Evolutionary conservation across 1,284 basidiomycete species (phyloP), one percentile per base, ranked within the genome.

Genomic region (Ustilago sp.): DNA sequence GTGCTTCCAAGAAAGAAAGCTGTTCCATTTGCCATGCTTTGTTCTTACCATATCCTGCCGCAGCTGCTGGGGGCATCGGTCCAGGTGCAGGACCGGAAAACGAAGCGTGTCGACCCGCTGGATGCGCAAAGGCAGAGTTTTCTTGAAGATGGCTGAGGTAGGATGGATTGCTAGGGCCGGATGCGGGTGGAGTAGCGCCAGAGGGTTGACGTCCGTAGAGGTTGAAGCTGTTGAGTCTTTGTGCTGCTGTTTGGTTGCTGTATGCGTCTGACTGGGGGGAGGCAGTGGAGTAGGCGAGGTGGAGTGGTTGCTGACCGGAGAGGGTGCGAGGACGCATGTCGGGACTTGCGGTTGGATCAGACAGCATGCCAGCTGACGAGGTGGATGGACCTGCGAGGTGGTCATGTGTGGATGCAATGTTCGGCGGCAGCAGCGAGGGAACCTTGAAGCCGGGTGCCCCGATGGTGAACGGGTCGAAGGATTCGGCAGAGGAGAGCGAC

Each of bases 361-460:
- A 23, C 52, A 57, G 50, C 43, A 53, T 45, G 13, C 41, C 52
- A n/a, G 47, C 31, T 15, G 63, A 52, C 13, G 64, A 35, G 31
- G 56, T 32, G 48, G 58, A 31, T 31, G 39, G 15, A 17, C 54
- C 54, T 31, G 48, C 28, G 13, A 68, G 15, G 32, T 69, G 64
- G 43, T 74, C 63, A 8, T 67, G 63, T 5, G 68, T 77, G n/a
- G 70, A 32, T 7, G 59, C 77, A 36, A 79, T 68, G 59, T 74
- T 74, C 19, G 80, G 69, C 1, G 81, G 81, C 4, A 83, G 63
- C 3, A 80, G 39, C 13, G 70, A 66, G 3, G 81, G 81, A 1
- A 83, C 81, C 39, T 83, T 82, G 73, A 83, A 82, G 48, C 79
- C 79, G 15, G 78, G 80, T 11, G 80, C 78, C 28, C 80, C 79